These are phyloP conservation scores for Trichoderma orchidacearum DNA, from an alignment of 495 filamentous ascomycete species.

Conservation along the genomic window DNA sequence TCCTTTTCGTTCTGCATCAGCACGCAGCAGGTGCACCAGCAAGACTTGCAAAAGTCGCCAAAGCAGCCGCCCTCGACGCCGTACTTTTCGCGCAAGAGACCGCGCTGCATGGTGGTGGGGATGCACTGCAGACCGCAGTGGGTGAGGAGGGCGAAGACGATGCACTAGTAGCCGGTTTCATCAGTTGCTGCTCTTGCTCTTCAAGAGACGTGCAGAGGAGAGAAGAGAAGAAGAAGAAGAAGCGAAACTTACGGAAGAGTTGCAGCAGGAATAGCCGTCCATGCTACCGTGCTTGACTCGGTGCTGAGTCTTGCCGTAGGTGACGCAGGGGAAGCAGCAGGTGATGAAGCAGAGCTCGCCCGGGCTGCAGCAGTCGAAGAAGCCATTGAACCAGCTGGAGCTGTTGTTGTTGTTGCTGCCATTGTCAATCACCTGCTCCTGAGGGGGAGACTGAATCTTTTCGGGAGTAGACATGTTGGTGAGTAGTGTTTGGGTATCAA, in stretches of 20 bases:
- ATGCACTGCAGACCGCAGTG: slow-evolving; percentile 21
- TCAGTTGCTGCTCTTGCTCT: background rate
- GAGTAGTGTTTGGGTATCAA: background rate
- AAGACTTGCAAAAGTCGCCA: slow-evolving; percentile 19
- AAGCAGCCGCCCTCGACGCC: slow-evolving; percentile 25
- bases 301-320: slow-evolving; percentile 32
- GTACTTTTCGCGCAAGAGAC: slow-evolving; percentile 26
- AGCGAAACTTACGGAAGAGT: slow-evolving; percentile 21
- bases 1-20: slow-evolving; percentile 26
- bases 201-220: too few relatives aligned
- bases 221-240: too few relatives aligned
- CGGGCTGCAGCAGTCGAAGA: slow-evolving; percentile 25
- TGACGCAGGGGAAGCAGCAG: slow-evolving; percentile 30
- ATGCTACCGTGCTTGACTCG: slow-evolving; percentile 24
- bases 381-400: slow-evolving; percentile 12
- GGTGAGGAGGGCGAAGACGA: slow-evolving; percentile 17
- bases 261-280: slow-evolving; percentile 27
- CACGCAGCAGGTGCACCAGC: slow-evolving; percentile 29
- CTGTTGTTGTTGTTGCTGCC: too few relatives aligned
- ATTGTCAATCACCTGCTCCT: too few relatives aligned
- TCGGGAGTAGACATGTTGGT: background rate
- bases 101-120: slow-evolving; percentile 25
- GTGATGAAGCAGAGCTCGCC: slow-evolving; percentile 23
- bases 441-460: background rate
- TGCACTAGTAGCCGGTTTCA: slow-evolving; percentile 10